Evolutionary conservation across 2,329 filamentous ascomycete species (phyloP), one percentile per base, ranked within the genome.

Genomic region (Dothidotthia symphoricarpi): DNA sequence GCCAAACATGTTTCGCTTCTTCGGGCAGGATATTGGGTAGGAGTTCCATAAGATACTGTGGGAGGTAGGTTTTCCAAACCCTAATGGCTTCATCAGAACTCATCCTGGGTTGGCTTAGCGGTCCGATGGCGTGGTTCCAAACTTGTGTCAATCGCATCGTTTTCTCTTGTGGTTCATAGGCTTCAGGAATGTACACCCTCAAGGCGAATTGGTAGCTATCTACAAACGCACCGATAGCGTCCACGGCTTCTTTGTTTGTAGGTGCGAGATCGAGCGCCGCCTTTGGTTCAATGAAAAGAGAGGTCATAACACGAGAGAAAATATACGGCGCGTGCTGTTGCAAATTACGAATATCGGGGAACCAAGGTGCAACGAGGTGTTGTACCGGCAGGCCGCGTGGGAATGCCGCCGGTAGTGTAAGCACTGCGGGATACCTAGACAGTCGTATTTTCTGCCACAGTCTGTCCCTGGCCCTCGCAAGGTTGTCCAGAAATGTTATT

Each of bases 341-440:
- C 2, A 55, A 28, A 27, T 42, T n/a, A 11, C 28, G 15, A 3
- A 26, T 28, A 10, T 34, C 29, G 2, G 56, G 29, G 6, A 32
- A 10, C 31, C 50, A 57, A 3, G 47, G 45, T 3, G 44, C 24
- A 3, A 45, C 52, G n/a, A 69, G 46, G 31, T 49, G 41, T 25
- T 69, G 62, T 11, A 67, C 38, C 2, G 65, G 53, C 17, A 69
- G 47, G 3, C 66, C 66, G 17, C 51, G 55, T 2, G 64, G 62
- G 16, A 61, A 65, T 5, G 53, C 46, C 6, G 46, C 39, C 1
- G 57, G 59, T 1, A 70, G 45, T 1, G 48, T 36, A 2, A 52
- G 39, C 6, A 47, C 47, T n/a, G 49, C 50, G 10, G 64, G 55
- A 35, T 51, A 36, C 3, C 39, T 22, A 6, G 22, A 53, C 3